Conservation (phyloP, 768 basidiomycete species). For the Rhizopogon vesiculosus region DNA sequence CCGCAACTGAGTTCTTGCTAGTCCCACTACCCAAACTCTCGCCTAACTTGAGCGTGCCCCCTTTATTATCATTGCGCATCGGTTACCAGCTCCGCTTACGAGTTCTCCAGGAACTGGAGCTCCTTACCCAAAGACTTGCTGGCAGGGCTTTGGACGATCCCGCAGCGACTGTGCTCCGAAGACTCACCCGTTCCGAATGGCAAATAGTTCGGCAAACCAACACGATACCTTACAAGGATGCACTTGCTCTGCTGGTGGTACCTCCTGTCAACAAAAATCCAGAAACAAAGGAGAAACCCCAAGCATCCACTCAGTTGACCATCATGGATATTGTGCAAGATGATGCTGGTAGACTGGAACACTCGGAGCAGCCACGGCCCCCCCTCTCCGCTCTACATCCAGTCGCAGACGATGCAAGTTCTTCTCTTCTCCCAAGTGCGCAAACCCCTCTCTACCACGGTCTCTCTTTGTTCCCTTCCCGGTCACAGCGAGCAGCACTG, state of each 20-base stretch:
- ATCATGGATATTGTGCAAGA: neutral
- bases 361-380: constrained; percentile 11
- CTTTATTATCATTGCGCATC: constrained; percentile 50
- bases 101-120: constrained; percentile 68
- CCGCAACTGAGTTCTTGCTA: constrained; percentile 6
- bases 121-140: constrained; percentile 46
- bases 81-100: constrained; percentile 66
- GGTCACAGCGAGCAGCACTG: constrained; percentile 56
- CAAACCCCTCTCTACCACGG: constrained; percentile 68
- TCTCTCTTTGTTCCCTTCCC: constrained; percentile 56
- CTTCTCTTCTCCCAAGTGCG: constrained; percentile 25
- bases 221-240: constrained; percentile 44
- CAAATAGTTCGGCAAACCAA: constrained; percentile 40
- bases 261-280: constrained; percentile 61
- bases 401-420: constrained; percentile 6
- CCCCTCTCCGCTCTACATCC: constrained; percentile 21
- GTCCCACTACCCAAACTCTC: constrained; percentile 22
- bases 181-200: constrained; percentile 64
- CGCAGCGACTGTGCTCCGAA: constrained; percentile 45
- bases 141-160: constrained; percentile 10
- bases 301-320: constrained; percentile 22
- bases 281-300: constrained; percentile 39
- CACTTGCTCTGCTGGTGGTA: constrained; percentile 63
- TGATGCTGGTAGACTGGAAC: neutral
- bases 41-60: constrained; percentile 29